Evolutionary conservation across 352 stramenopile genomes (phyloP).

Genomic region (Aphanomyces invadans): DNA sequence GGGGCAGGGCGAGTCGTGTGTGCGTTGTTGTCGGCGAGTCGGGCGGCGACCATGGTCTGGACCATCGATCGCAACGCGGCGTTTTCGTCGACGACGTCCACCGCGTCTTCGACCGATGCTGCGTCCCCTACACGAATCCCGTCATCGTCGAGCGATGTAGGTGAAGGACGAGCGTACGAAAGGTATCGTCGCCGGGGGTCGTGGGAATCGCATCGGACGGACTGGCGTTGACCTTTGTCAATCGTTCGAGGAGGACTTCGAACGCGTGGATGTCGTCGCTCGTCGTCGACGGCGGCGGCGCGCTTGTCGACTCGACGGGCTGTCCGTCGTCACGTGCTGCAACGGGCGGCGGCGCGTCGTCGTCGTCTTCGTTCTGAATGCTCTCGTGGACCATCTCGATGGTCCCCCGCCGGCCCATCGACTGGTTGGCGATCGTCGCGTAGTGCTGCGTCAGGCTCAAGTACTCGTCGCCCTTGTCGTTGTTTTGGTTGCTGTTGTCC

Average conservation of each 20-base stretch:
- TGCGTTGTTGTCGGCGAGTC: neutral
- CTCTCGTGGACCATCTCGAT: neutral
- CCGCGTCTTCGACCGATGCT: no score
- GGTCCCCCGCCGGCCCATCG: neutral
- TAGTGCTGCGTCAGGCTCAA: neutral
- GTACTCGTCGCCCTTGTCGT: conserved; percentile 13
- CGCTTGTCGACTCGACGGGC: no score
- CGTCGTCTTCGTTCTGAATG: neutral
- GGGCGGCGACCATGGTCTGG: conserved; percentile 4
- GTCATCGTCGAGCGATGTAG: no score
- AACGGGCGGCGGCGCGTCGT: conserved; percentile 16
- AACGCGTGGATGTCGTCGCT: conserved; percentile 9
- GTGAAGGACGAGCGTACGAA: no score
- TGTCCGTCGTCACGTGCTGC: no score
- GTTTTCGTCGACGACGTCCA: neutral
- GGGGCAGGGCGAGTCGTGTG: no score
- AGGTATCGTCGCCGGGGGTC: no score
- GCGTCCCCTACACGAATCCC: no score
- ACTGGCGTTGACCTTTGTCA: conserved; percentile 4
- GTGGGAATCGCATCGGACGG: neutral
- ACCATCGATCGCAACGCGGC: neutral
- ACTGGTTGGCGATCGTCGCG: neutral
- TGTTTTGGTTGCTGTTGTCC: neutral
- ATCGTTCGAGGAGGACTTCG: conserved; percentile 11
- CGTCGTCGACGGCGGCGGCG: conserved; percentile 33